phyloP scores from a whole-genome alignment of 2,329 filamentous ascomycete species.

The Aspergillus pseudoterreus region DNA sequence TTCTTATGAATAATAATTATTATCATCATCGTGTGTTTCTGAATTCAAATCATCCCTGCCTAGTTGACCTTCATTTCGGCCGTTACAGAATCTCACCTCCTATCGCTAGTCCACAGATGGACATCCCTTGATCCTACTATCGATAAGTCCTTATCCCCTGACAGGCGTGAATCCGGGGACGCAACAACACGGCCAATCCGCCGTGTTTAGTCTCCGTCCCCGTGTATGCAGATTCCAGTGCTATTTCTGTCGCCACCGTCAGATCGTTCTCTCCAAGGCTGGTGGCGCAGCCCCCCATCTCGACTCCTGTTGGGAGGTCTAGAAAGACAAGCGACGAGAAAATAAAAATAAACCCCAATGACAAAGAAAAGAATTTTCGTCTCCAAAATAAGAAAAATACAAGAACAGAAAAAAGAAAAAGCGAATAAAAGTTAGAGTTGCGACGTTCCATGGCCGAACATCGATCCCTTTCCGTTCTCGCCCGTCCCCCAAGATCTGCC shows the following conservation, averaged over 20 bases:
- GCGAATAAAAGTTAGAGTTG: conserved; percentile 10
- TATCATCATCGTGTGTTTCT: neutral
- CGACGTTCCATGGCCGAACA: conserved; percentile 5
- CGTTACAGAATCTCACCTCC: conserved; percentile 9
- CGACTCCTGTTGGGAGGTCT: neutral
- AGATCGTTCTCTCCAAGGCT: conserved; percentile 5
- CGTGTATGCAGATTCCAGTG: conserved; percentile 12
- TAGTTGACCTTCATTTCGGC: neutral
- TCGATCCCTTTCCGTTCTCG: conserved; percentile 9
- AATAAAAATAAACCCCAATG: neutral
- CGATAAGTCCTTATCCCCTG: conserved; percentile 3
- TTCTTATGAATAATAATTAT: too few relatives aligned
- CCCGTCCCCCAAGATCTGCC: conserved; percentile 1
- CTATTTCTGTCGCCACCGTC: conserved; percentile 20
- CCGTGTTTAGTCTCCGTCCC: conserved; percentile 11
- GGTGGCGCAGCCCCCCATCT: conserved; percentile 16
- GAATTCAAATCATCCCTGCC: neutral
- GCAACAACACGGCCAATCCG: conserved; percentile 10
- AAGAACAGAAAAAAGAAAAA: neutral
- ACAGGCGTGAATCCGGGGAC: conserved; percentile 16
- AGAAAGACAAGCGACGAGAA: neutral
- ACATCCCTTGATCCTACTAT: conserved; percentile 11
- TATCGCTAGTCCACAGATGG: neutral
- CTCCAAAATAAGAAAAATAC: neutral
- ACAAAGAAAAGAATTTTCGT: neutral